Evolutionary conservation across 192 early-diverging fungal genomes (phyloP), one percentile per base, ranked within the genome.

Genomic region (Phycomyces nitens): DNA sequence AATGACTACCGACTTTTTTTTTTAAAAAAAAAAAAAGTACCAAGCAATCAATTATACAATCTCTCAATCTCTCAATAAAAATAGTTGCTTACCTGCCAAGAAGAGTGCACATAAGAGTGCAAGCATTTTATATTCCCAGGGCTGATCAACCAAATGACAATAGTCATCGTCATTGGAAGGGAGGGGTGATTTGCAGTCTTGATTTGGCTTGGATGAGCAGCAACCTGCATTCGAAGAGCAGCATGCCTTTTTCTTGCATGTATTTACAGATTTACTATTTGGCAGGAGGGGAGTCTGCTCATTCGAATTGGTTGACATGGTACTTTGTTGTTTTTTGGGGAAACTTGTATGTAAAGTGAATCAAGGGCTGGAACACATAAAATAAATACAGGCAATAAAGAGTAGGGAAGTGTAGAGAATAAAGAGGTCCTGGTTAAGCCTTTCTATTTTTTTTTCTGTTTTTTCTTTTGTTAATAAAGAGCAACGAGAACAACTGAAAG

Each of bases 1-100:
- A 92, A 72, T 92, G 90, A 39, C 82, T 87, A 41, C 88, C 88
- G 56, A 92, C 79, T 88, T 57, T 27, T 53, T 49, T 9, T 16
- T 3, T 34, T 34, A 34, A 34, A 34, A 5, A n/a, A n/a, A n/a
- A n/a, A n/a, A n/a, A n/a, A n/a, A n/a, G n/a, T n/a, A n/a, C n/a
- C n/a, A n/a, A n/a, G n/a, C n/a, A 42, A 42, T 42, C 41, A 42
- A 10, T 7, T 42, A 7, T 42, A 42, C 41, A 42, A 42, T 42
- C 41, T 42, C 8, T 42, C 14, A 14, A 42, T 42, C 8, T 42
- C 7, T 14, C 7, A 14, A n/a, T 6, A 14, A 7, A 38, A 56
- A 18, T 8, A 26, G 7, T 22, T 18, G 54, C 75, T 50, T 84
- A 84, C 86, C 76, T 64, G 84, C 79, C 60, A 88, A 77, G 27